Evolutionary conservation across 495 filamentous ascomycete genomes (phyloP).

Genomic region (Neurospora sublineolata): DNA sequence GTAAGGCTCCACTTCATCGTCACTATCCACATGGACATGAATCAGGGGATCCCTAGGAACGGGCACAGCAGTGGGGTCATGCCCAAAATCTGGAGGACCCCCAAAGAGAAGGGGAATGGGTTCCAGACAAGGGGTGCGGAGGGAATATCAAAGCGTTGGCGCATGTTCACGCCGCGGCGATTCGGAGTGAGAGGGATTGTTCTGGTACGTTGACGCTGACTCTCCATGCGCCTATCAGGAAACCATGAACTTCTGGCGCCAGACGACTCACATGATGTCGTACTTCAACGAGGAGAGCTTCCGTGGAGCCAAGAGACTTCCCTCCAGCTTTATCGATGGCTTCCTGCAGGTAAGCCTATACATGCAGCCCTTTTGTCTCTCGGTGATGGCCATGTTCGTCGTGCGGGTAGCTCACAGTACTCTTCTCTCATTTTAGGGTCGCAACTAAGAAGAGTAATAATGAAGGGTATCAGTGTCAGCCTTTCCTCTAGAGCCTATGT

Average conservation of each 20-base stretch:
- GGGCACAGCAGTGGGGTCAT: not conserved
- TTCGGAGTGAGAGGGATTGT: not conserved
- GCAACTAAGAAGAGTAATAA: constrained; percentile 32
- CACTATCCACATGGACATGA: not conserved
- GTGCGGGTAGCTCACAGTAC: not conserved
- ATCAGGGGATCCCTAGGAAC: not conserved
- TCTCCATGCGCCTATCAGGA: constrained; percentile 46
- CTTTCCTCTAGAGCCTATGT: not conserved
- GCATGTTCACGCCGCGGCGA: not conserved
- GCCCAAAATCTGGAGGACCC: not conserved
- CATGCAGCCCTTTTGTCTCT: not conserved
- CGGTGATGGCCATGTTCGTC: not conserved
- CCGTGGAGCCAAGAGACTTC: constrained; percentile 59
- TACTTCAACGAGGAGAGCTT: constrained; percentile 86
- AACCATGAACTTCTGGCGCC: constrained; percentile 99
- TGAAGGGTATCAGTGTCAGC: not conserved
- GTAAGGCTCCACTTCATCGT: constrained; percentile 19
- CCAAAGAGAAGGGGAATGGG: not conserved
- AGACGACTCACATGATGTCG: constrained; percentile 89
- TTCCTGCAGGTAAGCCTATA: constrained; percentile 66
- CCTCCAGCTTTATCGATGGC: constrained; percentile 76
- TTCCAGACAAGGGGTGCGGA: not conserved
- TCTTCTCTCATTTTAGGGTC: constrained; percentile 26
- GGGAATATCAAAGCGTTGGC: not conserved
- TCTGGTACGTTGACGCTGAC: not conserved